These are phyloP conservation scores for Fusarium coicis DNA, from an alignment of 2,329 filamentous ascomycete genomes.

Conservation along the genomic window DNA sequence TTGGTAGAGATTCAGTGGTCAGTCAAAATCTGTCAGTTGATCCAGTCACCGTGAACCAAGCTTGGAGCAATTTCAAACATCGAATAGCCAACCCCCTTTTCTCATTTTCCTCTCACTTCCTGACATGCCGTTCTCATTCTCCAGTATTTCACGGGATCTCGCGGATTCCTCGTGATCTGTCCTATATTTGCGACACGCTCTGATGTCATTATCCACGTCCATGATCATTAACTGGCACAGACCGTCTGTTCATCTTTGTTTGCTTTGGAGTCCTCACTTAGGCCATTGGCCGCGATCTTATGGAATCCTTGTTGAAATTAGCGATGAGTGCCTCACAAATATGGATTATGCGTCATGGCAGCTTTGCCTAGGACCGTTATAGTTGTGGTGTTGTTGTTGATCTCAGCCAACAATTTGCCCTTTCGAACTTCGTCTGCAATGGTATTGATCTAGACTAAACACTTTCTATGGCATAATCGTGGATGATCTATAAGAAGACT, in stretches of 20 bases:
- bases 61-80: not conserved
- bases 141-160: conserved; percentile 20
- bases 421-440: not conserved
- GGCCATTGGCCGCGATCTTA: not conserved
- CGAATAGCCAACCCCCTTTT: not conserved
- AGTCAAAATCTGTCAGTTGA: too few species aligned
- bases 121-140: too few species aligned
- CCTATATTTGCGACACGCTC: not conserved
- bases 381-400: not conserved
- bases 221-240: conserved; percentile 31
- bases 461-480: not conserved
- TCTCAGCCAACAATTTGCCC: not conserved
- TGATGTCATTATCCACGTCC: conserved; percentile 23
- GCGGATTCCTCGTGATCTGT: not conserved
- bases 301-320: not conserved
- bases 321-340: not conserved
- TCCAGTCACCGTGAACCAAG: not conserved
- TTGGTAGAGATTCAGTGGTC: not conserved
- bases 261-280: conserved; percentile 1
- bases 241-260: conserved; percentile 11
- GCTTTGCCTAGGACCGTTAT: not conserved
- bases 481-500: not conserved
- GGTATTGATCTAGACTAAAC: not conserved
- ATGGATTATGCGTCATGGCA: conserved; percentile 6
- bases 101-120: too few species aligned